These are phyloP conservation scores for Chrysanthemum seticuspe DNA, from an alignment of 129 eudicot species.

Conservation along the genomic window DNA sequence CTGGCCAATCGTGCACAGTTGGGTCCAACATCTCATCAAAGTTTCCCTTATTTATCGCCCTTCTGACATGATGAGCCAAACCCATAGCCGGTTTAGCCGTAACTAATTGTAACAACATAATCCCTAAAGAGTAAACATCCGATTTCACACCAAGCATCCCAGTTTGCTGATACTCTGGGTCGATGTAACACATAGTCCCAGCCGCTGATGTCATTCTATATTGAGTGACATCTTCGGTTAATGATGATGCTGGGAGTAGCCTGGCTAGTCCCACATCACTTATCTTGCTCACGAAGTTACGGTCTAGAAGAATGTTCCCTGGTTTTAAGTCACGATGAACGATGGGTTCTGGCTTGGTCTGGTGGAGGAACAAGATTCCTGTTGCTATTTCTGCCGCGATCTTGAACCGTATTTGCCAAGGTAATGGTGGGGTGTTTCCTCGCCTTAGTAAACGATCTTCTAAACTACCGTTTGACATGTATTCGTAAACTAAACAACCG, in stretches of 20 bases:
- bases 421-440: slow-evolving; percentile 45
- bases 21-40: slow-evolving; percentile 50
- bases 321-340: slow-evolving; percentile 74
- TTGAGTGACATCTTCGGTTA: slow-evolving; percentile 49
- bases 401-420: slow-evolving; percentile 64
- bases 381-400: slow-evolving; percentile 69
- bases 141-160: slow-evolving; percentile 64
- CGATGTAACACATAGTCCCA: slow-evolving; percentile 65
- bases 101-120: slow-evolving; percentile 55
- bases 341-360: slow-evolving; percentile 68
- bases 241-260: slow-evolving; percentile 43
- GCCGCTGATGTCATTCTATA: slow-evolving; percentile 63
- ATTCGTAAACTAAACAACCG: slow-evolving; percentile 61
- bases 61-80: slow-evolving; percentile 42
- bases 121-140: slow-evolving; percentile 54
- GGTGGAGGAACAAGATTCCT: slow-evolving; percentile 68
- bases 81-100: slow-evolving; percentile 67
- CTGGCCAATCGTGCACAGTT: slow-evolving; percentile 47
- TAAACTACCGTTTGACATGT: slow-evolving; percentile 66
- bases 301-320: slow-evolving; percentile 61
- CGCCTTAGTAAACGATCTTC: slow-evolving; percentile 57
- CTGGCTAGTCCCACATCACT: slow-evolving; percentile 71
- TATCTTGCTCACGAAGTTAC: slow-evolving; percentile 51
- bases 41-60: slow-evolving; percentile 40
- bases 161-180: slow-evolving; percentile 64